These are phyloP conservation scores for Arctium lappa DNA, from an alignment of 129 eudicot genomes.

Conservation along the genomic window DNA sequence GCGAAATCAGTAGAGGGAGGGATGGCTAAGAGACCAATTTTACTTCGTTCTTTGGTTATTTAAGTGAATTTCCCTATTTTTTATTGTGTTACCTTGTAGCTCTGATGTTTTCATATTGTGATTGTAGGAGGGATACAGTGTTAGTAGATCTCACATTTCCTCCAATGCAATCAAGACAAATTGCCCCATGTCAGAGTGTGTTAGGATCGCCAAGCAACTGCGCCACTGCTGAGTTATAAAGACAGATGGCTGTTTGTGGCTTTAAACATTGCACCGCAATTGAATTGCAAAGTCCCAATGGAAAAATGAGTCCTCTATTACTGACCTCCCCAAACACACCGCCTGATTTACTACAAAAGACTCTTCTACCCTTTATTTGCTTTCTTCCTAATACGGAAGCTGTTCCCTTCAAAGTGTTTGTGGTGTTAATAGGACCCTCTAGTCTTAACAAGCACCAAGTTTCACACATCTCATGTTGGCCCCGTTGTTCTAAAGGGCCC, in stretches of 20 bases:
- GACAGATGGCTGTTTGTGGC: neutral
- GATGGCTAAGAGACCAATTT: too few relatives aligned
- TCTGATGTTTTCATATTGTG: neutral
- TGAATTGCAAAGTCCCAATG: neutral
- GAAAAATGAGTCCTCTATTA: neutral
- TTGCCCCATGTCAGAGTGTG: conserved; percentile 80
- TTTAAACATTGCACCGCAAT: neutral
- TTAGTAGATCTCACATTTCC: conserved; percentile 77
- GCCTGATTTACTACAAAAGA: neutral
- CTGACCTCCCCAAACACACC: neutral
- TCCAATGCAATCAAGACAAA: conserved; percentile 89
- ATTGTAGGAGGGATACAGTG: conserved; percentile 69
- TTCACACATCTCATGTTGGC: neutral
- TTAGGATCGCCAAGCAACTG: conserved; percentile 61
- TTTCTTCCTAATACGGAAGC: neutral
- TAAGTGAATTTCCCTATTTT: too few relatives aligned
- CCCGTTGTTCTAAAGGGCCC: neutral
- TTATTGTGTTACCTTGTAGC: too few relatives aligned
- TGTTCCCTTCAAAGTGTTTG: neutral
- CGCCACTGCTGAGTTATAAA: conserved; percentile 15
- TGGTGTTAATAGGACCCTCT: neutral
- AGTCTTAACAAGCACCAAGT: neutral
- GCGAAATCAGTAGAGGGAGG: too few relatives aligned
- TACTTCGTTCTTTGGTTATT: too few relatives aligned
- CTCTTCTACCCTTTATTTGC: neutral